Base-by-base conservation (phyloP, 1,139 yeast species). In the Hyphopichia buzzinii region DNA sequence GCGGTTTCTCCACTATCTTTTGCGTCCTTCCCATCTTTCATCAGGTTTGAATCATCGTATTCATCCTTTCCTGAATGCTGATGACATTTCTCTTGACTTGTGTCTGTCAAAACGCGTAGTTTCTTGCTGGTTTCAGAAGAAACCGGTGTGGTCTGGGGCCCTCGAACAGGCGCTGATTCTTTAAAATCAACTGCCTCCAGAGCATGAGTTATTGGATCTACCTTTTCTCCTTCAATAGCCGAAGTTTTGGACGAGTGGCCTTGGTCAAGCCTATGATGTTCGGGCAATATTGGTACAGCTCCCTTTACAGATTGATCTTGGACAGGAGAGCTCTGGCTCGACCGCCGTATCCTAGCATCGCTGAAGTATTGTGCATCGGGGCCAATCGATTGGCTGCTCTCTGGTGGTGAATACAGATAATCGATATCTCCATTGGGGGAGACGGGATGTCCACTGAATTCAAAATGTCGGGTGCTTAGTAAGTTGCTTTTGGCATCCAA, bases 401-500 rank as follows among this genome's bases (percentile, higher is more conserved):
- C n/a, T n/a, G 33, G 17, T 30, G 33, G 33, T 14, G 11, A 5
- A 13, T 30, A 30, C 28, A 24, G 28, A n/a, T 24, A 16, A 24
- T 30, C 33, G 17, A 30, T 21, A 5, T 15, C 28, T 4, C 33
- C 33, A 15, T 13, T 8, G 3, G 38, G 33, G 10, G 50, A 48
- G 3, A 52, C 38, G 0, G 71, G 70, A 1, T 38, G 51, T 2
- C 70, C 70, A 16, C 28, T 35, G 33, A 64, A 65, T 24, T 36
- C 34, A 36, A 65, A 64, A 30, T 40, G 39, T 17, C 41, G 35
- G 3, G 43, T 36, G 19, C 41, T 45, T 11, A 61, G 34, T 21
- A 43, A 47, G 5, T 40, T 34, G 26, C 42, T 43, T 31, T 52
- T 54, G 11, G 43, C 39, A 8, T 55, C 59, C 8, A 57, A 35